phyloP scores from a whole-genome alignment of 495 filamentous ascomycete genomes.

The Hypomontagnella submonticulosa region DNA sequence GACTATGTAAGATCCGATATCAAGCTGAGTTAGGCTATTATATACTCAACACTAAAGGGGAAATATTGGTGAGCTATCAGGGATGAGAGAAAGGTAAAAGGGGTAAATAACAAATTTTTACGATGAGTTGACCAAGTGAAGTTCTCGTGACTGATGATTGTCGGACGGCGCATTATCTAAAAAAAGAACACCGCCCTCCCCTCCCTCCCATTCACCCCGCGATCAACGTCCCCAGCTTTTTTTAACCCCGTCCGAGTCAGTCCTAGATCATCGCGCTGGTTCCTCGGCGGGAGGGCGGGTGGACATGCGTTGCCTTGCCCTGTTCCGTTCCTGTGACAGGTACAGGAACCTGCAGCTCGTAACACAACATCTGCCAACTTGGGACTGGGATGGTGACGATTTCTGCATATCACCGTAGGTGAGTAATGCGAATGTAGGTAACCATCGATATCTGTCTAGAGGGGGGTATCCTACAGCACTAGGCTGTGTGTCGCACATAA shows the following conservation, averaged over 20 bases:
- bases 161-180: constrained; percentile 28
- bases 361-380: constrained; percentile 31
- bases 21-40: too few species aligned
- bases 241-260: constrained; percentile 29
- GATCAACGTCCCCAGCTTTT: constrained; percentile 37
- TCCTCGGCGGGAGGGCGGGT: constrained; percentile 30
- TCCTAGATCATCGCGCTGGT: constrained; percentile 29
- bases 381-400: constrained; percentile 19
- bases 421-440: too few species aligned
- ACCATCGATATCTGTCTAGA: too few species aligned
- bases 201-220: constrained; percentile 23
- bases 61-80: too few species aligned
- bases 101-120: too few species aligned
- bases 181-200: constrained; percentile 21
- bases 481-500: constrained; percentile 21
- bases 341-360: constrained; percentile 38
- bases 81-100: too few species aligned
- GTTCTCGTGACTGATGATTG: neutral
- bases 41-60: too few species aligned
- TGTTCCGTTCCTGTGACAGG: constrained; percentile 33
- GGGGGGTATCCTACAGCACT: neutral
- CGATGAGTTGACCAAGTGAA: neutral
- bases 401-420: constrained; percentile 19
- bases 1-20: too few species aligned
- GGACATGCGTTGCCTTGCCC: constrained; percentile 28